Conservation (phyloP, 192 early-diverging fungal species). For the Allomyces javanicus region DNA sequence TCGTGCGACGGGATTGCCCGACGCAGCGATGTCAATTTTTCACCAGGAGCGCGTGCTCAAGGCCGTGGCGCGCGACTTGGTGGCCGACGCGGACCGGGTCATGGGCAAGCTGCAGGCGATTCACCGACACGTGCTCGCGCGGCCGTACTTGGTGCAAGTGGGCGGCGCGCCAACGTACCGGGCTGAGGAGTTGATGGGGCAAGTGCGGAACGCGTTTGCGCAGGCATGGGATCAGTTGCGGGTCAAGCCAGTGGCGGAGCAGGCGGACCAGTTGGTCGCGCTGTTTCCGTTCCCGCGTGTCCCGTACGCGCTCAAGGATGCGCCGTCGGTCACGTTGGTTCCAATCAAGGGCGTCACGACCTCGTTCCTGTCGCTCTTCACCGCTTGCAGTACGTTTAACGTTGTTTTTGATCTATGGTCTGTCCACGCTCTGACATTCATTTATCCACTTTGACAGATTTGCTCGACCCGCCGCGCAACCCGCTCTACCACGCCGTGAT, state of each 20-base stretch:
- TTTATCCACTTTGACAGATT: background rate
- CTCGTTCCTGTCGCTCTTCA: background rate
- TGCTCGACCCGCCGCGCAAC: background rate
- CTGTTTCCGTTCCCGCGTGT: background rate
- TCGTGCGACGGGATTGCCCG: background rate
- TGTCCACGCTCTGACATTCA: background rate
- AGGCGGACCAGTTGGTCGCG: no score
- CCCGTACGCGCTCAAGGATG: background rate
- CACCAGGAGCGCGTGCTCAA: background rate
- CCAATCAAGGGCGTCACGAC: background rate
- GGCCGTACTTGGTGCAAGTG: no score
- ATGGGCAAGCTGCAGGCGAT: no score
- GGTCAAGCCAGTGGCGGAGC: no score
- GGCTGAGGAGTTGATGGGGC: no score
- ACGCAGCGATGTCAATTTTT: background rate
- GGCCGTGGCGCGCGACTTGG: background rate
- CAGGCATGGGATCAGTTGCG: no score
- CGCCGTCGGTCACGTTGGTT: background rate
- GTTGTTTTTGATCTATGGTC: background rate
- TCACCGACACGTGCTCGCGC: no score
- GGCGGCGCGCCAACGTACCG: no score
- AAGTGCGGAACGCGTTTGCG: no score
- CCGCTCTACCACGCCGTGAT: background rate
- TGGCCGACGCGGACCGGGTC: no score
- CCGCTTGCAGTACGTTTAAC: constrained; percentile 2